Evolutionary conservation across 2,329 filamentous ascomycete species (phyloP).

Genomic region (Chrysosporium keratinophilum): DNA sequence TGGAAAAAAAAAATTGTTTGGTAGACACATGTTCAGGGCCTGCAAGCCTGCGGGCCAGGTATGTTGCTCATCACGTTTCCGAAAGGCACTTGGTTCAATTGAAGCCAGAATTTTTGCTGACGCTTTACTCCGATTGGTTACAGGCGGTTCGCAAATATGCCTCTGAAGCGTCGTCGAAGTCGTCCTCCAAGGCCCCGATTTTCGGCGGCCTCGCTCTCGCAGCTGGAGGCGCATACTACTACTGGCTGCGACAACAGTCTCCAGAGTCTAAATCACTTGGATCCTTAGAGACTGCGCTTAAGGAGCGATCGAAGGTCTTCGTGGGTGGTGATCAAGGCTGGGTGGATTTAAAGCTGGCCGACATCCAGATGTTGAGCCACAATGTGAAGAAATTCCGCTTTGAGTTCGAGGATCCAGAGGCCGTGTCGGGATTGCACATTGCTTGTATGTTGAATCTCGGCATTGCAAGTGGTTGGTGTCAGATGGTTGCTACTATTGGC

Average conservation of each 20-base stretch:
- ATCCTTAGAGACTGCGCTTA: constrained; percentile 22
- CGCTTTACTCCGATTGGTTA: background rate
- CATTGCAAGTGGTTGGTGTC: background rate
- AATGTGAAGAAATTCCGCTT: constrained; percentile 94
- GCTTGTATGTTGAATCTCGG: constrained; percentile 48
- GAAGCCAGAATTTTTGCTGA: background rate
- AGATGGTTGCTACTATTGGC: background rate
- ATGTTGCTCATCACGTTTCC: constrained; percentile 32
- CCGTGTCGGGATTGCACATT: constrained; percentile 70
- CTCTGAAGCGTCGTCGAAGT: constrained; percentile 37
- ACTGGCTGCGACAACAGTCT: constrained; percentile 31
- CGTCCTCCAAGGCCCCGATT: constrained; percentile 48
- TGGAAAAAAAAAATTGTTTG: constrained; percentile 50
- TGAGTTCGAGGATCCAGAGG: constrained; percentile 69
- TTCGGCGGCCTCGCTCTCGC: constrained; percentile 39
- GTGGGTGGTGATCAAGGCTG: constrained; percentile 85
- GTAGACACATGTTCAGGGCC: constrained; percentile 54
- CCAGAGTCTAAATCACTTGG: constrained; percentile 19
- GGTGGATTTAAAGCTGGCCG: constrained; percentile 66
- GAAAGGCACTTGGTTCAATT: background rate
- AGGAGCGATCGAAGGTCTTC: constrained; percentile 47
- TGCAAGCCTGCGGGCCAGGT: constrained; percentile 58
- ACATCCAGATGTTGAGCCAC: constrained; percentile 72
- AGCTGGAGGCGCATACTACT: constrained; percentile 49
- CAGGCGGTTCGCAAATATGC: constrained; percentile 65